Evolutionary conservation across 495 filamentous ascomycete species (phyloP).

Genomic region (Aspergillus affinis): DNA sequence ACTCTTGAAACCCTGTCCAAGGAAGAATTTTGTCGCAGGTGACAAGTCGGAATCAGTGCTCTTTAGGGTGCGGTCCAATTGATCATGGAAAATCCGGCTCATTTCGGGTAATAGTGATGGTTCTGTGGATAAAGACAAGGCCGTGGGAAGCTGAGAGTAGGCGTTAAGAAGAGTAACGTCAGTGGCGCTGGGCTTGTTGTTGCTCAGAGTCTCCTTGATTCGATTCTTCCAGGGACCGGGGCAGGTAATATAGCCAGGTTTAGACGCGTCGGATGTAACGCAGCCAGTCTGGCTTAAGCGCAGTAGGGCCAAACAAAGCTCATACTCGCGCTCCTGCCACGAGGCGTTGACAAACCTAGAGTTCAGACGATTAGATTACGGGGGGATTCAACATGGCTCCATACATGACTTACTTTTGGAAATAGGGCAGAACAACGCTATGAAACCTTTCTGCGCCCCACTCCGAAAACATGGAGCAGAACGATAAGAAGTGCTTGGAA

Average conservation of each 20-base stretch:
- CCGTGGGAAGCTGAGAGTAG: slow-evolving; percentile 40
- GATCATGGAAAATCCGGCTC: slow-evolving; percentile 34
- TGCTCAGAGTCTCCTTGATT: slow-evolving; percentile 63
- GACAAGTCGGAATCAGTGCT: slow-evolving; percentile 14
- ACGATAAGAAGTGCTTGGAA: slow-evolving; percentile 71
- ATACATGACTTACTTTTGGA: slow-evolving; percentile 60
- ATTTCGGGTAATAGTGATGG: slow-evolving; percentile 35
- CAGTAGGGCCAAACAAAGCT: slow-evolving; percentile 68
- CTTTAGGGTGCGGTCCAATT: slow-evolving; percentile 27
- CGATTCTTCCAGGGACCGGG: slow-evolving; percentile 69
- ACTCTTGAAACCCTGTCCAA: slow-evolving; percentile 49
- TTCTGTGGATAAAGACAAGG: slow-evolving; percentile 38
- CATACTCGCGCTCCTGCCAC: slow-evolving; percentile 67
- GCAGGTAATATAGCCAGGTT: slow-evolving; percentile 57
- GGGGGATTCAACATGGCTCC: background rate
- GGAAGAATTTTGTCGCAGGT: slow-evolving; percentile 28
- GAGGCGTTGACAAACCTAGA: slow-evolving; percentile 67
- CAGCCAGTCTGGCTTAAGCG: slow-evolving; percentile 59
- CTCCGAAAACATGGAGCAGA: slow-evolving; percentile 76
- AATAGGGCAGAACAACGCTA: slow-evolving; percentile 71
- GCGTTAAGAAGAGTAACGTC: slow-evolving; percentile 39
- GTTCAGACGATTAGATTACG: slow-evolving; percentile 11
- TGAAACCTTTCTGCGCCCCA: slow-evolving; percentile 74
- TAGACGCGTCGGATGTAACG: slow-evolving; percentile 41
- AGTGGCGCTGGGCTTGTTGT: slow-evolving; percentile 20